A percentile compares a stretch with the other conserved stretches of the same genome.
Conservation (phyloP, 2,329 filamentous ascomycete species). For the Pseudocercospora crystallina region DNA sequence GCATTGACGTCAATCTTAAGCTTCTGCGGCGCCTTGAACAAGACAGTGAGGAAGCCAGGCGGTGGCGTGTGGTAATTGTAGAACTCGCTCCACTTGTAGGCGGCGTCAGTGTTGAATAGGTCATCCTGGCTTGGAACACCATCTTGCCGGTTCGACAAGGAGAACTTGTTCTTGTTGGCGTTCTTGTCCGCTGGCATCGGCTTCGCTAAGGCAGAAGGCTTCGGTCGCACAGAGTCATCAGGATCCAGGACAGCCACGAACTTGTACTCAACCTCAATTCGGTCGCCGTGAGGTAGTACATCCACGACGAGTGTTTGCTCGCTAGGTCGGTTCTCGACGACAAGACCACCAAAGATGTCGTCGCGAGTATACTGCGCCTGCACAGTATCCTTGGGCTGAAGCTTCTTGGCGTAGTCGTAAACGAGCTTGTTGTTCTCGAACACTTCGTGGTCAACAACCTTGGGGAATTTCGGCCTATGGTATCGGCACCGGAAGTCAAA, state of each 20-base stretch:
- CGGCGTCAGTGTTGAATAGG: slow-evolving; percentile 47
- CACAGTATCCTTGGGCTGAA: slow-evolving; percentile 73
- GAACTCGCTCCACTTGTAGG: slow-evolving; percentile 65
- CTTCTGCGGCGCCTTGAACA: slow-evolving; percentile 46
- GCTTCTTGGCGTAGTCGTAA: slow-evolving; percentile 63
- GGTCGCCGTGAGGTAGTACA: slow-evolving; percentile 76
- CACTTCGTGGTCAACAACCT: slow-evolving; percentile 57
- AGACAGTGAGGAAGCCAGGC: slow-evolving; percentile 44
- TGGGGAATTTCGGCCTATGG: slow-evolving; percentile 83
- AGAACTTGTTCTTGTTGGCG: slow-evolving; percentile 48
- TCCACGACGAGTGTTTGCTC: slow-evolving; percentile 79
- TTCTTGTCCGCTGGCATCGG: slow-evolving; percentile 60
- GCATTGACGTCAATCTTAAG: slow-evolving; percentile 70
- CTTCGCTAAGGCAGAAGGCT: slow-evolving; percentile 70
- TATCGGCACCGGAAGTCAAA: slow-evolving; percentile 95
- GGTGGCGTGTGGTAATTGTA: slow-evolving; percentile 51
- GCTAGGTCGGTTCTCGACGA: slow-evolving; percentile 75
- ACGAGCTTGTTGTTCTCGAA: slow-evolving; percentile 71
- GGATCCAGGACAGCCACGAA: slow-evolving; percentile 74
- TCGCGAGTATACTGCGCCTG: slow-evolving; percentile 82
- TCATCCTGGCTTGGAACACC: slow-evolving; percentile 50
- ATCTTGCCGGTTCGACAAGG: slow-evolving; percentile 50
- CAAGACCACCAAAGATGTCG: slow-evolving; percentile 86
- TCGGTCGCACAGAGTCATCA: slow-evolving; percentile 69
- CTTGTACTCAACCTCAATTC: slow-evolving; percentile 79